These are phyloP conservation scores for Tulasnella sp. DNA, from an alignment of 768 basidiomycete species.

Conservation along the genomic window DNA sequence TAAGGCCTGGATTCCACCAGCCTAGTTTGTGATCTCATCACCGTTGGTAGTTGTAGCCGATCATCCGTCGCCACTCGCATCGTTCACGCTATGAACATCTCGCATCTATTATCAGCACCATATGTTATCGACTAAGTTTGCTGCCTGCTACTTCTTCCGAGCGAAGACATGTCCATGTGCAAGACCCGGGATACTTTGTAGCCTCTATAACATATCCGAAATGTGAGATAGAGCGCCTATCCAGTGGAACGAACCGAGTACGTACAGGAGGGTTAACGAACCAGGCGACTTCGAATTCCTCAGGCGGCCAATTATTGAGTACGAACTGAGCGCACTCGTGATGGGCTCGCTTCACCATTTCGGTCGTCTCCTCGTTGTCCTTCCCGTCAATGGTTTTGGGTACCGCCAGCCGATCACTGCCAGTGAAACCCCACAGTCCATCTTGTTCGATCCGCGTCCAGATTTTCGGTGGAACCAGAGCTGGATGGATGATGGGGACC, in stretches of 20 bases:
- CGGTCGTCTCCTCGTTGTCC: slow-evolving; percentile 20
- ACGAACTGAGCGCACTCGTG: slow-evolving; percentile 55
- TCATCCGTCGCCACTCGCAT: no score
- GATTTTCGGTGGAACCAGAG: slow-evolving; percentile 32
- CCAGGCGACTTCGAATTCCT: slow-evolving; percentile 85
- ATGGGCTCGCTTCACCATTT: slow-evolving; percentile 32
- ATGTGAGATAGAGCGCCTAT: no score
- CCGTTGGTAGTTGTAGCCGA: no score
- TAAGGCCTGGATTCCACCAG: no score
- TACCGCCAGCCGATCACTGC: slow-evolving; percentile 33
- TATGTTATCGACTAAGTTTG: no score
- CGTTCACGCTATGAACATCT: no score
- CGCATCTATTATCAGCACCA: no score
- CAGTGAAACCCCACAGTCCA: slow-evolving; percentile 74
- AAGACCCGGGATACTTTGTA: slow-evolving; percentile 72
- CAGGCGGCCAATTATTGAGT: slow-evolving; percentile 52
- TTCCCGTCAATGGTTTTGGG: slow-evolving; percentile 35
- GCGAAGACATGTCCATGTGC: slow-evolving; percentile 87
- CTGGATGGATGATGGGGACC: slow-evolving; percentile 55
- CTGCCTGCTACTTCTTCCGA: slow-evolving; percentile 26
- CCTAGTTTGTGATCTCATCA: no score
- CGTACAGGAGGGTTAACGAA: slow-evolving; percentile 81
- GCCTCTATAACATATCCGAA: slow-evolving; percentile 38
- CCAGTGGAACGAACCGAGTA: no score
- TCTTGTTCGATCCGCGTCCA: slow-evolving; percentile 50